phyloP scores from a whole-genome alignment of 2,329 filamentous ascomycete genomes.

The Colletotrichum salicis region DNA sequence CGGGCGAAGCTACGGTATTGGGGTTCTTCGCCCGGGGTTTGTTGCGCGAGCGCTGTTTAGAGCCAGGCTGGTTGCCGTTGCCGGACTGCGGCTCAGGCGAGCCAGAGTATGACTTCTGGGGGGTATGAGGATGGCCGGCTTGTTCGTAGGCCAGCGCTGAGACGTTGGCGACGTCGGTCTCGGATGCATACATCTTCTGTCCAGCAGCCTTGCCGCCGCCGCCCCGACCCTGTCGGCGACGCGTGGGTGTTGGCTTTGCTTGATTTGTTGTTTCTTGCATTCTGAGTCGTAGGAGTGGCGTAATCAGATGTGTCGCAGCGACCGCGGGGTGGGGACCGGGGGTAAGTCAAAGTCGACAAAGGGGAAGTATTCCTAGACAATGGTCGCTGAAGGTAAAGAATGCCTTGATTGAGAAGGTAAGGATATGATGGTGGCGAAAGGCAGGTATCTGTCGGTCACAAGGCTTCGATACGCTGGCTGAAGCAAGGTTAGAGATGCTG shows the following conservation, averaged over 20 bases:
- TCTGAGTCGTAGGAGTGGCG: not conserved
- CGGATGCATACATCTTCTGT: constrained; percentile 68
- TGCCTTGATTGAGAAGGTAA: not conserved
- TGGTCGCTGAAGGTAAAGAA: not conserved
- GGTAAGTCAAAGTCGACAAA: not conserved
- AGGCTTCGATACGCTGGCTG: constrained; percentile 9
- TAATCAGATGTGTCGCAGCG: not conserved
- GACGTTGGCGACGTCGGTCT: constrained; percentile 57
- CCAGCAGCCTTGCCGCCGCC: constrained; percentile 47
- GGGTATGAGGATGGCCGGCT: constrained; percentile 55
- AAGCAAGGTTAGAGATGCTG: not conserved
- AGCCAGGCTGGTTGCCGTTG: constrained; percentile 42
- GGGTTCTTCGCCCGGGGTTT: constrained; percentile 37
- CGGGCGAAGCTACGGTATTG: constrained; percentile 50
- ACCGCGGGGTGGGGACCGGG: not conserved
- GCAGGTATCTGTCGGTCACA: not conserved
- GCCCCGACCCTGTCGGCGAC: constrained; percentile 49
- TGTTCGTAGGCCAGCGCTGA: constrained; percentile 47
- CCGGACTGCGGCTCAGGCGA: constrained; percentile 46
- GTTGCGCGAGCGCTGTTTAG: constrained; percentile 40
- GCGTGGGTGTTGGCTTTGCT: constrained; percentile 47
- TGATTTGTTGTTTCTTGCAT: constrained; percentile 49
- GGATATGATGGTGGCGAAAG: not conserved
- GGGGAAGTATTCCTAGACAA: not conserved
- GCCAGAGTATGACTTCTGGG: constrained; percentile 54